Evolutionary conservation across 2,329 filamentous ascomycete species (phyloP), one percentile per base, ranked within the genome.

Genomic region (Beauveria pseudobassiana): DNA sequence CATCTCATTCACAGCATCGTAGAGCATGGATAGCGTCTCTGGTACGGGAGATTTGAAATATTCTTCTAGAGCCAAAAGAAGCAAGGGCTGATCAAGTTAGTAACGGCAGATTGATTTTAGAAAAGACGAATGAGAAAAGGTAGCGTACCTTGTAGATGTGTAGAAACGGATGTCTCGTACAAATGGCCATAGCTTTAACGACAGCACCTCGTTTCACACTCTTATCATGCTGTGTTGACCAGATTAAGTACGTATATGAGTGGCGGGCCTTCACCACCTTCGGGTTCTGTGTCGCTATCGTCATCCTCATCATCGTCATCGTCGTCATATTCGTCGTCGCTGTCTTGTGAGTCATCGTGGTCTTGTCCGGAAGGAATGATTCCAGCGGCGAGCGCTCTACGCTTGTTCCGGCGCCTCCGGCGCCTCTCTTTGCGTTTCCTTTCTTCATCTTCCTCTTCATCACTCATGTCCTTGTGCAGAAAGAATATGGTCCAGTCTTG

Each of bases 401-500:
- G 80, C 63, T 78, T 78, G 65, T 78, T 80, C 61, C 84, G 80
- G 70, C 76, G 75, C 66, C 75, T 77, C 61, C 73, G 79, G 68
- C 82, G 77, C 67, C 80, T 79, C 69, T 81, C 77, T 66, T 83
- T 87, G 45, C 80, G 80, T 60, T 78, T 79, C 64, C 80, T 80
- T 67, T 91, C 88, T 62, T 87, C 84, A 34, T 92, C 89, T 63
- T 96, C 93, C 62, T 93, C 90, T 63, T 90, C 88, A 56, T 88
- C 86, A 63, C 86, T 93, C 3, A 88, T 90, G 73, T 99, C 95
- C 74, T 98, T 98, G 77, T 99, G 95, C 62, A 99, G 74, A 73
- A 99, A 99, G 78, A 99, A 99, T 61, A 98, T 96, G 48, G 95
- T 99, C 95, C 95, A 99, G 74, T 99, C 95, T 76, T 98, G 93